Base-by-base conservation (phyloP, 345 rosid genomes). In the Erucastrum elatum region DNA sequence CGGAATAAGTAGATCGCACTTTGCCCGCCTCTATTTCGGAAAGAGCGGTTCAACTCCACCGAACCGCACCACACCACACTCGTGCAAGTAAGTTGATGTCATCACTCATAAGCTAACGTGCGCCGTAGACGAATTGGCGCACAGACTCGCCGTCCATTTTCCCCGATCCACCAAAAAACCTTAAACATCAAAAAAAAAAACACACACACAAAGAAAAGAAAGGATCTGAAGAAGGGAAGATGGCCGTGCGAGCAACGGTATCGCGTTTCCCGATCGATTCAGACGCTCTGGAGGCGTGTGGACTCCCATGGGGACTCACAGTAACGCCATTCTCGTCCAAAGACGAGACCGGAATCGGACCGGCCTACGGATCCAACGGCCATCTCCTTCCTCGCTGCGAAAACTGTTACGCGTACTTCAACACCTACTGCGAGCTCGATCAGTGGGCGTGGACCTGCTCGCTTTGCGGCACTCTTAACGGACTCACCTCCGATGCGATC, bases 361-460 rank as follows among this genome's bases (percentile, higher is more conserved):
- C 99, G 35, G 88, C 79, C 10, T 90, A 84, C 80, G 99, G 99
- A 85, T 89, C 88, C 55, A 87, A 87, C 67, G 98, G 96, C 3
- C 84, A 93, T n/a, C 77, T 88, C 66, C 80, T 95, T 9, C 99
- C 99, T 64, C 87, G 98, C 58, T 93, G 97, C 87, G 99, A 95
- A 79, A 89, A 90, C 77, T 93, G 98, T 66, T 95, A 87, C 72
- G 98, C 90, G 2, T 93, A 95, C 89, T 95, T 95, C 89, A 95
- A 89, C 73, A 88, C 91, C n/a, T 93, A 86, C 80, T 90, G 99
- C 62, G 94, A 91, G 55, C 88, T 95, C 67, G 99, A 95, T n/a
- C 93, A 93, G 72, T 93, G 99, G 99, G 92, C 96, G 15, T 95
- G 99, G 99, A 84, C 55, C 66, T 95, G 98, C 83, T 72, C 97